Evolutionary conservation across 208 protist species (phyloP).

Genomic region (Angomonas ambiguus): DNA sequence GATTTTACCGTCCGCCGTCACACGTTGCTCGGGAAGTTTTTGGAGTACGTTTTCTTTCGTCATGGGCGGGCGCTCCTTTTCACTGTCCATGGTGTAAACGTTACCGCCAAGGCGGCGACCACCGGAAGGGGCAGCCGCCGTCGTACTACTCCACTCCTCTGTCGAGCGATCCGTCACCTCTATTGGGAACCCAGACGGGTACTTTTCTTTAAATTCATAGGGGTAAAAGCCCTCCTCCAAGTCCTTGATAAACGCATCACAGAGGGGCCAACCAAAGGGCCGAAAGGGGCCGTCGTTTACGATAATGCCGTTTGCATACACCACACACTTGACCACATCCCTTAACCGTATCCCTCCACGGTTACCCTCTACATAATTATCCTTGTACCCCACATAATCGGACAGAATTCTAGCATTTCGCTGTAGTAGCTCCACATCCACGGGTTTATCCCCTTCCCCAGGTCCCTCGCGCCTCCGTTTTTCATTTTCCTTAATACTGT

Average conservation of each 20-base stretch:
- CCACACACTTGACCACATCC: constrained; percentile 67
- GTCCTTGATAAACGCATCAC: constrained; percentile 84
- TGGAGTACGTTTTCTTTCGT: constrained; percentile 58
- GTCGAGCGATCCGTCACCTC: constrained; percentile 66
- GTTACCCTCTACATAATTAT: constrained; percentile 54
- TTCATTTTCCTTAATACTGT: background rate
- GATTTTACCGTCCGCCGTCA: constrained; percentile 68
- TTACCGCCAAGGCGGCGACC: background rate
- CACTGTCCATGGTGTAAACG: background rate
- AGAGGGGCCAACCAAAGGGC: constrained; percentile 84
- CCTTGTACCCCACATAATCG: constrained; percentile 78
- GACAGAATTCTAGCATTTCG: constrained; percentile 79
- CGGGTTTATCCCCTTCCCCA: background rate
- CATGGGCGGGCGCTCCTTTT: constrained; percentile 22
- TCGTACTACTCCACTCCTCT: constrained; percentile 20
- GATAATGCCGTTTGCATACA: constrained; percentile 90
- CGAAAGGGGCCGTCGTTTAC: constrained; percentile 85
- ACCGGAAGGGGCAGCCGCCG: background rate
- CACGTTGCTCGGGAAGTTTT: constrained; percentile 46
- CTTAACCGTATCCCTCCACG: constrained; percentile 60
- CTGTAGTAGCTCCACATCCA: constrained; percentile 62
- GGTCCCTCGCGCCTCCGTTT: background rate
- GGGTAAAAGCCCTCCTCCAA: constrained; percentile 92
- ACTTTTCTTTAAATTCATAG: constrained; percentile 92
- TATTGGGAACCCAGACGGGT: constrained; percentile 89